phyloP scores from a whole-genome alignment of 1,139 yeast species.

The Kodamaea fungicola region DNA sequence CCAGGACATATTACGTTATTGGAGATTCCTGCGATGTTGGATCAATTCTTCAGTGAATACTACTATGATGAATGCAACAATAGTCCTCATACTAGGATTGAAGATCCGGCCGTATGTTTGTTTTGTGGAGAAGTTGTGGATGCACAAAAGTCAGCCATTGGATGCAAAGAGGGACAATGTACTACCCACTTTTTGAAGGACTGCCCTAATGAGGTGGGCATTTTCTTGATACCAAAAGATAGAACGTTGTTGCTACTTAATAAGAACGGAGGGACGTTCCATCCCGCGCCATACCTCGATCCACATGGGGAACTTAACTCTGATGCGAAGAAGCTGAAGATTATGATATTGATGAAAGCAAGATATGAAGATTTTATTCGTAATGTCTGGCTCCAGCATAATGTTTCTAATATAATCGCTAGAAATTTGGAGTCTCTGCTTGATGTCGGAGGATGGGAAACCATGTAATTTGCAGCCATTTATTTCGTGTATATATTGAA shows the following conservation, averaged over 20 bases:
- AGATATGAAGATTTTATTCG: slow-evolving; percentile 68
- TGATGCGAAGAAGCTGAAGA: slow-evolving; percentile 68
- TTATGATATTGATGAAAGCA: slow-evolving; percentile 60
- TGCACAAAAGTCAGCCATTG: slow-evolving; percentile 57
- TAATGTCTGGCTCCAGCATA: slow-evolving; percentile 76
- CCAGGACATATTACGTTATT: slow-evolving; percentile 65
- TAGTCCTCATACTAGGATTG: slow-evolving; percentile 40
- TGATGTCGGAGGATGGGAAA: slow-evolving; percentile 96
- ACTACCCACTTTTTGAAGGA: slow-evolving; percentile 60
- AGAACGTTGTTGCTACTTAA: slow-evolving; percentile 66
- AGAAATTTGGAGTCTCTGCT: slow-evolving; percentile 72
- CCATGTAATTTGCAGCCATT: slow-evolving; percentile 43
- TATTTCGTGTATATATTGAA: neutral
- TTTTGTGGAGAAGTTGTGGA: slow-evolving; percentile 74
- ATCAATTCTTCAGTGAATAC: slow-evolving; percentile 61
- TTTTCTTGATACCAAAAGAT: slow-evolving; percentile 75
- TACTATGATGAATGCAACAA: slow-evolving; percentile 45
- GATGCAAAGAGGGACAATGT: slow-evolving; percentile 60
- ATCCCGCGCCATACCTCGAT: slow-evolving; percentile 82
- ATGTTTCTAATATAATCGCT: slow-evolving; percentile 72
- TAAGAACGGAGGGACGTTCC: slow-evolving; percentile 75
- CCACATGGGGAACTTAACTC: slow-evolving; percentile 84
- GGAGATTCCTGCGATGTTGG: slow-evolving; percentile 64
- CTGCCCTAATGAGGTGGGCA: slow-evolving; percentile 71
- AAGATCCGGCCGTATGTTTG: slow-evolving; percentile 84